phyloP scores from a whole-genome alignment of 139 green algal species.

The Volvox africanus region DNA sequence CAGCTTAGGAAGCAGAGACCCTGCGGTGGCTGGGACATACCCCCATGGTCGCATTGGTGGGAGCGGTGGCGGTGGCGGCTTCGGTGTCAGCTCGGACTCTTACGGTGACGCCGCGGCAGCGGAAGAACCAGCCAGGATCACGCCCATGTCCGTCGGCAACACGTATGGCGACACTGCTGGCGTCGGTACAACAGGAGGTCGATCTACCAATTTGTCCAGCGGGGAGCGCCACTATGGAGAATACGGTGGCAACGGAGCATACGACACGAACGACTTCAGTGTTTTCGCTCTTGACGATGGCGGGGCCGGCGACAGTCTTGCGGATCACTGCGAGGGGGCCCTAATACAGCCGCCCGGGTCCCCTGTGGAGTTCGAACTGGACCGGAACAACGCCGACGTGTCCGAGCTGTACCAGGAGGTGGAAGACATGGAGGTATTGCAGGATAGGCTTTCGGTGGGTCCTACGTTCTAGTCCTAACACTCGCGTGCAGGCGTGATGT shows the following conservation, averaged over 20 bases:
- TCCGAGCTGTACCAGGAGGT: slow-evolving; percentile 7
- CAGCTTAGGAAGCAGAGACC: not conserved
- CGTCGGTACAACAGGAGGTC: not conserved
- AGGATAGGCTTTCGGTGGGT: not conserved
- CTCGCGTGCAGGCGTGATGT: not conserved
- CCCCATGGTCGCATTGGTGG: not conserved
- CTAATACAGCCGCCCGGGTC: not conserved
- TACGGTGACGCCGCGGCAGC: not conserved
- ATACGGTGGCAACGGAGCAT: not conserved
- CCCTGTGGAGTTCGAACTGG: not conserved
- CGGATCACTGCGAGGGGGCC: not conserved
- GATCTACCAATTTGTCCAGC: not conserved
- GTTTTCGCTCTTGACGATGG: not conserved
- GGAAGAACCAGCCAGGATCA: not conserved
- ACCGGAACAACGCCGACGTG: not conserved
- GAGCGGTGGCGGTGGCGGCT: not conserved
- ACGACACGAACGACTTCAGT: not conserved
- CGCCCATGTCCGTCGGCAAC: slow-evolving; percentile 27
- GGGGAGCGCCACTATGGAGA: not conserved
- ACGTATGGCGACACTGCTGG: not conserved
- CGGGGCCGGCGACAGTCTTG: not conserved
- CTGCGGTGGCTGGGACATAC: not conserved
- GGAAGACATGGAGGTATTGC: slow-evolving; percentile 1
- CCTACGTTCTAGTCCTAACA: not conserved
- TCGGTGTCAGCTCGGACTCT: not conserved